Conservation (phyloP, 2,329 filamentous ascomycete species). For the Mycosphaerelloides madeirae region DNA sequence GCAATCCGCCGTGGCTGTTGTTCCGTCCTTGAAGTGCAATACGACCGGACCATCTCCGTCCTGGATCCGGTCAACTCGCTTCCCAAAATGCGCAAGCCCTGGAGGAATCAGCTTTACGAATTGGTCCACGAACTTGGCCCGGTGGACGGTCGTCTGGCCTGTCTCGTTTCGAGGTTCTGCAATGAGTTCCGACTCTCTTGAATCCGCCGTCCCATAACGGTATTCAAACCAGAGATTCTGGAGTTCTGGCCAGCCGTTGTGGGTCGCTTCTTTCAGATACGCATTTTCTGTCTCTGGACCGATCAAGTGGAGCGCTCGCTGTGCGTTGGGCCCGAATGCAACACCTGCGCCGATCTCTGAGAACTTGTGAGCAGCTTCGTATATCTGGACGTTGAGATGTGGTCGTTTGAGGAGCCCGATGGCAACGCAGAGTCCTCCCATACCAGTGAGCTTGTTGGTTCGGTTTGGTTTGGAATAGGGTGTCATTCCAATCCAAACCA, state of each 20-base stretch:
- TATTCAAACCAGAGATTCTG: too few species aligned
- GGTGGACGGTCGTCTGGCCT: conserved; percentile 23
- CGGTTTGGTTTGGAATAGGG: too few species aligned
- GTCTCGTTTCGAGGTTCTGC: conserved; percentile 4
- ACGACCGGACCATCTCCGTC: conserved; percentile 22
- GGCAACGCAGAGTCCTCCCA: conserved; percentile 52
- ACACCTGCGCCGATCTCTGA: conserved; percentile 8
- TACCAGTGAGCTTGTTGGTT: too few species aligned
- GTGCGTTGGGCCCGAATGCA: conserved; percentile 51
- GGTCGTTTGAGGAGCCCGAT: conserved; percentile 48
- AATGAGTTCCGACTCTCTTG: conserved; percentile 4
- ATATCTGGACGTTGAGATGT: conserved; percentile 47
- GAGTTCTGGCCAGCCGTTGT: background rate
- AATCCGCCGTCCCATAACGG: conserved; percentile 4
- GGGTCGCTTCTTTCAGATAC: background rate
- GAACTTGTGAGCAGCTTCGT: conserved; percentile 47
- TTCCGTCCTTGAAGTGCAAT: conserved; percentile 34
- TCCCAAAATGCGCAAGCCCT: conserved; percentile 30
- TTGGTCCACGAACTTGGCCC: conserved; percentile 39
- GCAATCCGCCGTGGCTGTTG: conserved; percentile 41
- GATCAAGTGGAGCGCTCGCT: conserved; percentile 49
- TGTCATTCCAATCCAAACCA: too few species aligned
- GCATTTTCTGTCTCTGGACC: conserved; percentile 38
- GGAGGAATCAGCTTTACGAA: conserved; percentile 38
- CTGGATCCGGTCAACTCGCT: conserved; percentile 24